phyloP scores from a whole-genome alignment of 2,329 filamentous ascomycete species.

The Fusarium nodosum region DNA sequence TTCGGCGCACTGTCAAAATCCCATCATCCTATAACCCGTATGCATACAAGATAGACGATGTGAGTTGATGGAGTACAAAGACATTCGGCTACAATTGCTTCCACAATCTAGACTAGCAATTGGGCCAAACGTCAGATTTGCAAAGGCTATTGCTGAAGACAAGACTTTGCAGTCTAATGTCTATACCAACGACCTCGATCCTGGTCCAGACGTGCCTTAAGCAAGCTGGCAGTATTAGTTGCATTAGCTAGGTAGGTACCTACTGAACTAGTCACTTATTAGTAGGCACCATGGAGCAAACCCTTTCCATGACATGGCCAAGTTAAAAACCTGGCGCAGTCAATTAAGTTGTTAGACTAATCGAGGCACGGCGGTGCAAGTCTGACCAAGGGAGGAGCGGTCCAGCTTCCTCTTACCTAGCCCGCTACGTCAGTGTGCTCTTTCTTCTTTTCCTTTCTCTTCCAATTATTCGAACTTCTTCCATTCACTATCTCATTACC shows the following conservation, averaged over 20 bases:
- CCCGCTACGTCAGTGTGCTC: slow-evolving; percentile 30
- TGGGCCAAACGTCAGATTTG: background rate
- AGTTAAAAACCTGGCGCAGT: slow-evolving; percentile 27
- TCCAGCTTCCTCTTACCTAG: slow-evolving; percentile 11
- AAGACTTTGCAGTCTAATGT: background rate
- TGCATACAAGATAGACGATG: background rate
- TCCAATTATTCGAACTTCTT: slow-evolving; percentile 17
- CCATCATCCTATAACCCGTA: background rate
- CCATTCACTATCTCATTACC: slow-evolving; percentile 13
- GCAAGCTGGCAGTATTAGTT: slow-evolving; percentile 19
- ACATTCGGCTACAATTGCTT: slow-evolving; percentile 7
- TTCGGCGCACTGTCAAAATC: background rate
- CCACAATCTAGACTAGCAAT: background rate
- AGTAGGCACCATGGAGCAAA: background rate
- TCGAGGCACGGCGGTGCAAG: slow-evolving; percentile 14
- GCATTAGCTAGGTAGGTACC: background rate
- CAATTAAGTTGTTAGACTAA: slow-evolving; percentile 30
- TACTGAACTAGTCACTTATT: background rate
- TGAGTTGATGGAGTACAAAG: slow-evolving; percentile 4
- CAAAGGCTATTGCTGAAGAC: background rate
- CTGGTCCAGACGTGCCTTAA: slow-evolving; percentile 12
- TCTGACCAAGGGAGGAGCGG: slow-evolving; percentile 26
- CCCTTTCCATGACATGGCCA: slow-evolving; percentile 17
- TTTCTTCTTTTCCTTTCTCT: slow-evolving; percentile 3
- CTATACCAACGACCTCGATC: slow-evolving; percentile 2